phyloP scores from a whole-genome alignment of 2,329 filamentous ascomycete genomes.

The Neospermospora avenae region DNA sequence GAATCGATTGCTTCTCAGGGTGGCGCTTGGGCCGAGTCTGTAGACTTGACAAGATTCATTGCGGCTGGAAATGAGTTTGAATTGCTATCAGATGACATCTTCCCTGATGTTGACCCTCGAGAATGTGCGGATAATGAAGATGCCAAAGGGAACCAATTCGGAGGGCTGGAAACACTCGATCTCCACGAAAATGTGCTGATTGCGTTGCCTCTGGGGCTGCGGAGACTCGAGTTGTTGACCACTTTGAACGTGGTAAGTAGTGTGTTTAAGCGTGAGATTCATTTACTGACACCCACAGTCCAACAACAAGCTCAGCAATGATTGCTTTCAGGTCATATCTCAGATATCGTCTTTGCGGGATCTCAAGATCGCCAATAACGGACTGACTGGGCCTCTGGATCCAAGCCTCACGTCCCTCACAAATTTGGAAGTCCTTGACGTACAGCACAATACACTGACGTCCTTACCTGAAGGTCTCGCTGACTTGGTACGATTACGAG shows the following conservation, averaged over 20 bases:
- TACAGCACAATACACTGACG: slow-evolving; percentile 77
- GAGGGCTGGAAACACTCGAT: slow-evolving; percentile 72
- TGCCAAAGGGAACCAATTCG: slow-evolving; percentile 73
- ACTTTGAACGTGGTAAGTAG: slow-evolving; percentile 72
- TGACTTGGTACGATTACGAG: slow-evolving; percentile 65
- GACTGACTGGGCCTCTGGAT: slow-evolving; percentile 65
- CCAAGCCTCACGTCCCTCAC: slow-evolving; percentile 59
- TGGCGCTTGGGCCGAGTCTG: slow-evolving; percentile 83
- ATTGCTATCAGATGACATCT: slow-evolving; percentile 67
- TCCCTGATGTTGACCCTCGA: slow-evolving; percentile 66
- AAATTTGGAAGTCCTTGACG: slow-evolving; percentile 74
- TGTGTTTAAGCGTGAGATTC: neutral
- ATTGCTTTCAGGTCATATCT: slow-evolving; percentile 67
- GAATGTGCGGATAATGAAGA: slow-evolving; percentile 59
- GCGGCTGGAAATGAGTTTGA: slow-evolving; percentile 89
- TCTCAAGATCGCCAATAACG: slow-evolving; percentile 77
- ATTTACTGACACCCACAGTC: slow-evolving; percentile 48
- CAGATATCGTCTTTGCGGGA: slow-evolving; percentile 73
- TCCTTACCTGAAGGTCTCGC: slow-evolving; percentile 64
- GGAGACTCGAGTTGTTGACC: slow-evolving; percentile 70
- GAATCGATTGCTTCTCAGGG: slow-evolving; percentile 61
- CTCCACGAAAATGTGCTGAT: slow-evolving; percentile 80
- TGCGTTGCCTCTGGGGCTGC: slow-evolving; percentile 70
- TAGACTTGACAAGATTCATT: slow-evolving; percentile 80
- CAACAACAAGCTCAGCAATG: slow-evolving; percentile 74